phyloP scores from a whole-genome alignment of 164 flowering plant species.

The Nymphaea thermarum region DNA sequence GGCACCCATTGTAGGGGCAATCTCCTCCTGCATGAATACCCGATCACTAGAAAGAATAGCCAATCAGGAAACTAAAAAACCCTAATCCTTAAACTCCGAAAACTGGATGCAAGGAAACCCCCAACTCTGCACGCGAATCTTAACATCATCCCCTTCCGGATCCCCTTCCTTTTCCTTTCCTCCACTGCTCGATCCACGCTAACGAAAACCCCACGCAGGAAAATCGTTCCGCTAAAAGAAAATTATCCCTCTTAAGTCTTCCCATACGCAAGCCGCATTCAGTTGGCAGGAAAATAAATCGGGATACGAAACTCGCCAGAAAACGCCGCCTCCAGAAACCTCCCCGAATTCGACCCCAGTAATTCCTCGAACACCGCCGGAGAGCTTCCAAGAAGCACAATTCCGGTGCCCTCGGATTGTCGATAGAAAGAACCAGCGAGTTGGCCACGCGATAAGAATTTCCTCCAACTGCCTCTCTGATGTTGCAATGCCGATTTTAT shows the following conservation, averaged over 20 bases:
- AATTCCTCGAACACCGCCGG: background rate
- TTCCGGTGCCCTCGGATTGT: background rate
- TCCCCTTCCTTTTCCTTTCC: constrained; percentile 2
- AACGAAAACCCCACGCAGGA: too few species aligned
- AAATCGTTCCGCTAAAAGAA: too few species aligned
- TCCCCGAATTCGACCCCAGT: background rate
- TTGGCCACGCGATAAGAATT: background rate
- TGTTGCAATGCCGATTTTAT: background rate
- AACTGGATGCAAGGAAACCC: background rate
- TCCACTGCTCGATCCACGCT: background rate
- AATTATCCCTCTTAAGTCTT: too few species aligned
- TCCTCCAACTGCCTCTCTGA: background rate
- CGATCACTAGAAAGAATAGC: background rate
- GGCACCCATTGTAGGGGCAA: background rate
- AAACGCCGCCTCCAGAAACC: background rate
- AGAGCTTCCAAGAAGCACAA: background rate
- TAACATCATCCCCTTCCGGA: background rate
- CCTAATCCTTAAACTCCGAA: background rate
- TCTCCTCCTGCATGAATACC: background rate
- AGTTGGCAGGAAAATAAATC: background rate
- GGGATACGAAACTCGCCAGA: background rate
- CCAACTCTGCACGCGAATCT: background rate
- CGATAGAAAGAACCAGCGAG: background rate
- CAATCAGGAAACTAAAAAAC: background rate
- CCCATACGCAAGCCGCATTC: background rate